A percentile compares a stretch with the other conserved stretches of the same genome.
These are phyloP conservation scores for Paradendryphiella salina DNA, from an alignment of 2,329 filamentous ascomycete genomes.

Conservation along the genomic window DNA sequence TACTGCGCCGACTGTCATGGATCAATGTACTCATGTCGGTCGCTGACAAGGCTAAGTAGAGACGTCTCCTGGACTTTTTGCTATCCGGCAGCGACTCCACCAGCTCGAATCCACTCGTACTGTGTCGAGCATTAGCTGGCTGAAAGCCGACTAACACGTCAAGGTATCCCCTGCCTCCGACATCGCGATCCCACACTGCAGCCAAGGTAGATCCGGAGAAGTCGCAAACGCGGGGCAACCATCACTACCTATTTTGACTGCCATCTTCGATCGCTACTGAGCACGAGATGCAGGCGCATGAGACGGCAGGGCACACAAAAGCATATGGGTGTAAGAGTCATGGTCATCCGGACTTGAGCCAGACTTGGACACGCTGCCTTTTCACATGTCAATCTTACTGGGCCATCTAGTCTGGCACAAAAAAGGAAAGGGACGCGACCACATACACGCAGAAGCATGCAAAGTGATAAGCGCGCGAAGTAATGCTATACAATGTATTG, in stretches of 20 bases:
- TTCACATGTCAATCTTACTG: slow-evolving; percentile 12
- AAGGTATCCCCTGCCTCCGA: neutral
- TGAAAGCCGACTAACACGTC: neutral
- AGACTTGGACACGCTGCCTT: slow-evolving; percentile 3
- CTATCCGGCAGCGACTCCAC: no score
- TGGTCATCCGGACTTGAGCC: slow-evolving; percentile 1
- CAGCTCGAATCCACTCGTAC: no score
- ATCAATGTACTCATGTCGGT: neutral
- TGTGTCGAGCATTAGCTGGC: neutral
- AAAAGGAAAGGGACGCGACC: slow-evolving; percentile 1
- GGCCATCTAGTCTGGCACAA: neutral
- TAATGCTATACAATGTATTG: neutral
- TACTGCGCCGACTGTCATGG: slow-evolving; percentile 11
- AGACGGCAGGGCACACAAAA: slow-evolving; percentile 4
- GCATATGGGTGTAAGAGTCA: slow-evolving; percentile 4
- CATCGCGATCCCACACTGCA: slow-evolving; percentile 7
- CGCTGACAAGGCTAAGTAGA: neutral
- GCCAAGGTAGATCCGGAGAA: slow-evolving; percentile 6
- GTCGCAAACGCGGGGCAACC: slow-evolving; percentile 19
- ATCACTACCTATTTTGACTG: slow-evolving; percentile 8
- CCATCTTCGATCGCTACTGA: slow-evolving; percentile 9
- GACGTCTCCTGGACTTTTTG: no score
- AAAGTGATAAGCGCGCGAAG: neutral
- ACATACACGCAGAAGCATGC: neutral
- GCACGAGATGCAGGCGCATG: slow-evolving; percentile 25